Evolutionary conservation across 1,284 basidiomycete genomes (phyloP).

Genomic region (Marasmius tenuissimus): DNA sequence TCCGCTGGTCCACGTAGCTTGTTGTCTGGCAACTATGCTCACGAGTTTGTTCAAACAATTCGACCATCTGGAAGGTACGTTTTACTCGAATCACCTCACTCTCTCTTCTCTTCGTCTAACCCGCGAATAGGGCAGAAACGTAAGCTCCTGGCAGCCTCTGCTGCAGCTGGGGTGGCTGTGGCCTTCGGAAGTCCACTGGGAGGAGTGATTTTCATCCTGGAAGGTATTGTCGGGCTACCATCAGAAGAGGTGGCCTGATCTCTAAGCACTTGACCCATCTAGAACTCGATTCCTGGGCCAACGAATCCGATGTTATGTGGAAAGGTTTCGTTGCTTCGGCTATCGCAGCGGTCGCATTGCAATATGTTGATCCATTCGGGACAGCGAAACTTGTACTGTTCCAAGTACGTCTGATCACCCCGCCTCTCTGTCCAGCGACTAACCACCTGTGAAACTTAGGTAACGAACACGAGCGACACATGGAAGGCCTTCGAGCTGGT

Average conservation of each 20-base stretch:
- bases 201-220: constrained; percentile 72
- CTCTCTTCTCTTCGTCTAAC: background rate
- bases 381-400: constrained; percentile 76
- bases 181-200: constrained; percentile 76
- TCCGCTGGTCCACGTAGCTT: constrained; percentile 70
- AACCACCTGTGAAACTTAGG: constrained; percentile 29
- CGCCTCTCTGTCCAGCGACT: background rate
- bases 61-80: constrained; percentile 58
- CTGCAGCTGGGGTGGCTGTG: constrained; percentile 72
- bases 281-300: constrained; percentile 71
- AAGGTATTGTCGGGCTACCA: constrained; percentile 35
- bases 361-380: constrained; percentile 74
- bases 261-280: background rate
- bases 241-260: background rate
- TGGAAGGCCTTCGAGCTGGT: constrained; percentile 76
- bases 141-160: constrained; percentile 65
- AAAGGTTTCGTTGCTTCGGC: constrained; percentile 74
- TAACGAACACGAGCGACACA: constrained; percentile 55
- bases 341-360: constrained; percentile 67
- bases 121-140: constrained; percentile 59
- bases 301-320: constrained; percentile 74
- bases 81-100: background rate
- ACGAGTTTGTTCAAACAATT: constrained; percentile 57
- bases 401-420: constrained; percentile 36
- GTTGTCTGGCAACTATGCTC: constrained; percentile 63